A percentile compares a stretch with the other conserved stretches of the same genome.
These are phyloP conservation scores for Hyaloperonospora arabidopsidis DNA, from an alignment of 352 stramenopile genomes.

Conservation along the genomic window DNA sequence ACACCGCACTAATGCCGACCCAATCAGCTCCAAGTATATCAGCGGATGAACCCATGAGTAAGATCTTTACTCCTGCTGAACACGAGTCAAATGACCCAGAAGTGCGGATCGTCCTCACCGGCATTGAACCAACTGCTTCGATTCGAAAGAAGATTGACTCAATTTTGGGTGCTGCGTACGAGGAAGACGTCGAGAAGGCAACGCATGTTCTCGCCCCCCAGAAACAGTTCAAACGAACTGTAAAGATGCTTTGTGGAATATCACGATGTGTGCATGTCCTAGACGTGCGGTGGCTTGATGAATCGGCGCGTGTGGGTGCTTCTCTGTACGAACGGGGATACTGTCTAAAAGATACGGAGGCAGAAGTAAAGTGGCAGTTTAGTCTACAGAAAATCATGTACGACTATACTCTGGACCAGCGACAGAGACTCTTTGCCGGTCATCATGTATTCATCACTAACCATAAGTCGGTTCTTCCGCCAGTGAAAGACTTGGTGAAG, in stretches of 20 bases:
- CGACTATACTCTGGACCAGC: slow-evolving; percentile 20
- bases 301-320: slow-evolving; percentile 34
- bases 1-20: slow-evolving; percentile 16
- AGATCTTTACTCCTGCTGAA: slow-evolving; percentile 12
- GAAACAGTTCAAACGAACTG: slow-evolving; percentile 44
- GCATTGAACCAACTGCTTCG: slow-evolving; percentile 33
- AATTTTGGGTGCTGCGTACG: slow-evolving; percentile 35
- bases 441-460: slow-evolving; percentile 40
- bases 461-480: slow-evolving; percentile 44
- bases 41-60: slow-evolving; percentile 21
- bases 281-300: slow-evolving; percentile 44
- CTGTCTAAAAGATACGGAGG: slow-evolving; percentile 36
- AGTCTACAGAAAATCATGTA: slow-evolving; percentile 47
- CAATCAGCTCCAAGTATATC: slow-evolving; percentile 15
- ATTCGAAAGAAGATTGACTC: slow-evolving; percentile 40
- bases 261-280: slow-evolving; percentile 47
- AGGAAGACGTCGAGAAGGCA: slow-evolving; percentile 37
- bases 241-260: slow-evolving; percentile 57
- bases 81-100: slow-evolving; percentile 10
- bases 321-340: slow-evolving; percentile 32
- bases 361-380: slow-evolving; percentile 47
- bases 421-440: slow-evolving; percentile 32
- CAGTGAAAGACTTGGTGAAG: slow-evolving; percentile 40
- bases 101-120: slow-evolving; percentile 43
- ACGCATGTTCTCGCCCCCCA: slow-evolving; percentile 43